These are phyloP conservation scores for Wickerhamomyces queroliae DNA, from an alignment of 805 yeast genomes.

Conservation along the genomic window DNA sequence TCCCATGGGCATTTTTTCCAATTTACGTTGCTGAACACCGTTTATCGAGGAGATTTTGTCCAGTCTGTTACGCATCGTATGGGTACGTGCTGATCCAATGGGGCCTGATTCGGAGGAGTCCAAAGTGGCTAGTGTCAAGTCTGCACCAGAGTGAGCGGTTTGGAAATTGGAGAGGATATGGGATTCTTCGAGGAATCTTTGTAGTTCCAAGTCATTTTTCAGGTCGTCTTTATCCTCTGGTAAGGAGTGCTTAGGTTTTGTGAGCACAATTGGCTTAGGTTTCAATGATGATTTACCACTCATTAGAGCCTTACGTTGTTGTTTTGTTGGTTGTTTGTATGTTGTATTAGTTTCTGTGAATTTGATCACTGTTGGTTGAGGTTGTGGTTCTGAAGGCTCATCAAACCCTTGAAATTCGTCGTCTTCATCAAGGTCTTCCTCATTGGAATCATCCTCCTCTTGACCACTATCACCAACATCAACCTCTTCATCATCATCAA, in stretches of 20 bases:
- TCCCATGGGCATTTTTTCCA: slow-evolving; percentile 84
- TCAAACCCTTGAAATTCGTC: slow-evolving; percentile 20
- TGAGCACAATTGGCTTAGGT: slow-evolving; percentile 2
- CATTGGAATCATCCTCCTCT: slow-evolving; percentile 17
- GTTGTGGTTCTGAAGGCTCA: slow-evolving; percentile 7
- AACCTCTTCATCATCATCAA: slow-evolving; percentile 12
- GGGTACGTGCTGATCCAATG: slow-evolving; percentile 62
- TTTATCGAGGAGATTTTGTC: slow-evolving; percentile 39
- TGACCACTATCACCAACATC: slow-evolving; percentile 16
- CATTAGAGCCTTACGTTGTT: slow-evolving; percentile 46
- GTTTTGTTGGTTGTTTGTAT: slow-evolving; percentile 31
- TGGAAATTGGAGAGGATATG: slow-evolving; percentile 47
- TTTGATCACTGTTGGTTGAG: slow-evolving; percentile 27
- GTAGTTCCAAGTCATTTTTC: slow-evolving; percentile 67
- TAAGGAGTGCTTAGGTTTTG: slow-evolving; percentile 14
- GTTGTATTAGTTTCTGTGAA: slow-evolving; percentile 30
- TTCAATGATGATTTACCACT: slow-evolving; percentile 53
- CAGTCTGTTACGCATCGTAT: slow-evolving; percentile 57
- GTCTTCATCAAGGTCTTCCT: slow-evolving; percentile 13
- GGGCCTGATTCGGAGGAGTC: slow-evolving; percentile 33
- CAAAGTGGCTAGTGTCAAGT: slow-evolving; percentile 54
- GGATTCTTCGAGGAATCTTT: slow-evolving; percentile 64
- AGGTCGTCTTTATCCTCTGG: slow-evolving; percentile 45
- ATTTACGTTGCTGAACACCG: slow-evolving; percentile 33
- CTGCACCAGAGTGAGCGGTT: slow-evolving; percentile 44